Evolutionary conservation across 106 monocot genomes (phyloP).

Genomic region (Acorus calamus): DNA sequence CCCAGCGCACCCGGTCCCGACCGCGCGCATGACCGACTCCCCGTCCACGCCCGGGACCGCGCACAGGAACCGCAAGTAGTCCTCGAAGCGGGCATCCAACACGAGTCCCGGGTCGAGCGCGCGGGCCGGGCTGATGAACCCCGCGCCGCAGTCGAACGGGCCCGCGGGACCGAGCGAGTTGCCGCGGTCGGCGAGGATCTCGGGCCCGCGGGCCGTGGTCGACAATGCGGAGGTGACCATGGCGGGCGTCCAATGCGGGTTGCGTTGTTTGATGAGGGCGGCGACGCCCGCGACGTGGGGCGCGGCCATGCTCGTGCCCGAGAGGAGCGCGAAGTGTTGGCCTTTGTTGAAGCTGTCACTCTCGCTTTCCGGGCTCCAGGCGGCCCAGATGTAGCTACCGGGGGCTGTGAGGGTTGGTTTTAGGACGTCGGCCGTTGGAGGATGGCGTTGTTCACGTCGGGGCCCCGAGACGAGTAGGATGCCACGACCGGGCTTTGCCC

Average conservation of each 20-base stretch:
- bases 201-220: slow-evolving; percentile 38
- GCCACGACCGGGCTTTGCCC: slow-evolving; percentile 38
- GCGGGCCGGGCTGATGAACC: slow-evolving; percentile 35
- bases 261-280: slow-evolving; percentile 59
- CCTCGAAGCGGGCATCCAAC: slow-evolving; percentile 33
- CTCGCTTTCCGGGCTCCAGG: slow-evolving; percentile 54
- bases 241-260: slow-evolving; percentile 59
- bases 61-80: slow-evolving; percentile 65
- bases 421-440: slow-evolving; percentile 57
- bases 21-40: slow-evolving; percentile 33
- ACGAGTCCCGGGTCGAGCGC: slow-evolving; percentile 65
- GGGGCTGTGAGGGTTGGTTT: slow-evolving; percentile 77
- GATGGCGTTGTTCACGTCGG: slow-evolving; percentile 45
- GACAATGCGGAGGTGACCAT: slow-evolving; percentile 59
- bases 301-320: slow-evolving; percentile 80
- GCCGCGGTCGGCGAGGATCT: slow-evolving; percentile 12
- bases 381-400: slow-evolving; percentile 60
- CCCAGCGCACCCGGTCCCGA: slow-evolving; percentile 35
- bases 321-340: slow-evolving; percentile 41
- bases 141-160: slow-evolving; percentile 68
- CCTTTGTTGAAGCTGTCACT: slow-evolving; percentile 25
- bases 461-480: slow-evolving; percentile 65
- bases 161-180: slow-evolving; percentile 15
- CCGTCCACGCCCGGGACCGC: slow-evolving; percentile 49
- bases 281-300: slow-evolving; percentile 70